Evolutionary conservation across 345 rosid genomes (phyloP), one percentile per base, ranked within the genome.

Genomic region (Litchi chinensis): DNA sequence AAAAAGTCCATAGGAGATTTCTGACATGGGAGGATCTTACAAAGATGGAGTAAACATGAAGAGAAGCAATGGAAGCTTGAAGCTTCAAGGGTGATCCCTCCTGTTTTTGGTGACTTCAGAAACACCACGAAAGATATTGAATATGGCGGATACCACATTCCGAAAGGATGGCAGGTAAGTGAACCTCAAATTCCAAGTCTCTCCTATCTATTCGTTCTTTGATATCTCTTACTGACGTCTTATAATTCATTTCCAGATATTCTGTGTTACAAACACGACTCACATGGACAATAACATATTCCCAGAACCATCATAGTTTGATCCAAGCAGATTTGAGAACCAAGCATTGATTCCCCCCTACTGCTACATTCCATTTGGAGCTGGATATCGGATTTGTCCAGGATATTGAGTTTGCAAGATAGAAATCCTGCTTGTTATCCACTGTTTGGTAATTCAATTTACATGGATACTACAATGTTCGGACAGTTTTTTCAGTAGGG

Each of bases 41-140:
- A 72, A 88, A 70, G 85, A 90, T 89, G 95, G 85, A 87, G 76
- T 88, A 86, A 84, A 85, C 91, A 68, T 89, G 93, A 90, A 88
- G 84, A 81, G 90, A 88, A 44, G 91, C 89, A 5, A 39, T 79
- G 87, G 95, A 91, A 79, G 87, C n/a, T n/a, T n/a, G n/a, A n/a
- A n/a, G n/a, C 88, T 32, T 76, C 87, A 65, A 86, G 95, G 68
- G 68, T 85, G 69, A 7, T 70, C 46, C 84, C 92, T 24, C 90
- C 93, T 2, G 0, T 88, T 77, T 89, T 86, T 52, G 87, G 88
- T 56, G 86, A 90, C 65, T 87, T 89, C 75, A 82, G 90, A 76
- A 80, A 60, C 73, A 84, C 88, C n/a, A 26, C 84, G 37, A 84
- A 79, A 78, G 91, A 88, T 59, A 80, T 84, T 2, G 80, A 87